These are phyloP conservation scores for Verticillium tricorpus DNA, from an alignment of 2,329 filamentous ascomycete genomes.

Conservation along the genomic window DNA sequence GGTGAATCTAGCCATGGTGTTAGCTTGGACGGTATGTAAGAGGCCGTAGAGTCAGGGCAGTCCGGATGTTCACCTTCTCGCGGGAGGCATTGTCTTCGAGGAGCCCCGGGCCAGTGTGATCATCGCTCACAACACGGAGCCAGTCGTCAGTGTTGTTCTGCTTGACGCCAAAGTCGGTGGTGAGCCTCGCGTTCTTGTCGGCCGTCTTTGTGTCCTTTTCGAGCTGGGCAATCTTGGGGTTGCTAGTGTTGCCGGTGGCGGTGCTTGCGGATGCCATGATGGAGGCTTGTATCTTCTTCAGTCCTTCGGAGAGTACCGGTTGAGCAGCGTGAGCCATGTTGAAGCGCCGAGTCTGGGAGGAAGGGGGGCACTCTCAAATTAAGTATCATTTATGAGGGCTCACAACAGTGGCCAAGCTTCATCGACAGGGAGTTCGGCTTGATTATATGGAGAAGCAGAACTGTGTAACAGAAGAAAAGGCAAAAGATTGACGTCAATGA, in stretches of 20 bases:
- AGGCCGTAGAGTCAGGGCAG: too few relatives aligned
- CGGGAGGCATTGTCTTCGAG: constrained; percentile 69
- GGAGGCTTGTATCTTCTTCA: constrained; percentile 1
- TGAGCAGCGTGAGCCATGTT: constrained; percentile 5
- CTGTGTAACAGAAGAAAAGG: neutral
- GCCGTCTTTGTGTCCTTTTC: constrained; percentile 54
- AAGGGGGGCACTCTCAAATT: neutral
- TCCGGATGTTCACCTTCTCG: constrained; percentile 57
- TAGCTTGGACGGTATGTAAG: constrained; percentile 1
- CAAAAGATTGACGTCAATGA: neutral
- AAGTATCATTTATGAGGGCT: too few relatives aligned
- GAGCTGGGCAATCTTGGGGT: constrained; percentile 58
- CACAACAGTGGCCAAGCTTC: neutral
- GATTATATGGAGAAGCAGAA: neutral
- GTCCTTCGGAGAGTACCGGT: neutral
- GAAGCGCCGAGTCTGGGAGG: neutral
- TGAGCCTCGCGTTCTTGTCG: constrained; percentile 55
- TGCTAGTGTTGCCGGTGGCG: constrained; percentile 32
- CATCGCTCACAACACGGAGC: constrained; percentile 59
- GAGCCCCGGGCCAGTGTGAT: constrained; percentile 61
- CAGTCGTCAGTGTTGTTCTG: constrained; percentile 72
- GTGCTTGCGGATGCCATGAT: constrained; percentile 28
- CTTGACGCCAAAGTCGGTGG: constrained; percentile 73
- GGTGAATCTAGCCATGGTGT: constrained; percentile 50
- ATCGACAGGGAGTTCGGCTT: neutral